Evolutionary conservation across 805 yeast genomes (phyloP).

Genomic region (Brettanomyces naardenensis): DNA sequence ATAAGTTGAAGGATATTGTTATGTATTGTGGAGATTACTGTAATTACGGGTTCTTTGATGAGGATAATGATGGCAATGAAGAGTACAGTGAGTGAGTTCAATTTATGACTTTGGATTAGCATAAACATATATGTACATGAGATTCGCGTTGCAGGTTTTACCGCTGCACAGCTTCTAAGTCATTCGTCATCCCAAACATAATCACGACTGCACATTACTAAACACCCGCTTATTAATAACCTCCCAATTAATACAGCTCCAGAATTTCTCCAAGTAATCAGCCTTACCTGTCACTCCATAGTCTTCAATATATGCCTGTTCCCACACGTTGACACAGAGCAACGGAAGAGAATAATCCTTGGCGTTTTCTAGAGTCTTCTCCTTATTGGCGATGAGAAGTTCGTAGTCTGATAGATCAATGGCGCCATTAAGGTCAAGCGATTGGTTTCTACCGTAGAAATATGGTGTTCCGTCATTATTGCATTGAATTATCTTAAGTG

Average conservation of each 20-base stretch:
- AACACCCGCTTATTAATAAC: slow-evolving; percentile 44
- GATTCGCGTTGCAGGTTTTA: too few species aligned
- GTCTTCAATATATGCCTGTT: slow-evolving; percentile 77
- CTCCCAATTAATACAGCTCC: slow-evolving; percentile 82
- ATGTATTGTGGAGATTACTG: slow-evolving; percentile 23
- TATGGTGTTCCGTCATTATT: slow-evolving; percentile 78
- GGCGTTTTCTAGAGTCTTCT: slow-evolving; percentile 22
- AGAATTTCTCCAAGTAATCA: slow-evolving; percentile 65
- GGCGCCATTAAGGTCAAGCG: slow-evolving; percentile 69
- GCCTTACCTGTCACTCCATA: slow-evolving; percentile 74
- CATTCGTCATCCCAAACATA: too few species aligned
- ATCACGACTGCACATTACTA: slow-evolving; percentile 1
- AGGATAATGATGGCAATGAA: slow-evolving; percentile 6
- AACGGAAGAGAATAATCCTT: slow-evolving; percentile 67
- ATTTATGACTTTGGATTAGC: too few species aligned
- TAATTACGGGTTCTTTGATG: slow-evolving; percentile 20
- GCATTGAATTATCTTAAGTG: slow-evolving; percentile 44
- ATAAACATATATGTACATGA: too few species aligned
- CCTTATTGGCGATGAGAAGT: slow-evolving; percentile 31
- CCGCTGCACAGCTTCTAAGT: too few species aligned
- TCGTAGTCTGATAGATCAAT: slow-evolving; percentile 48
- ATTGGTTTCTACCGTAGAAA: slow-evolving; percentile 59
- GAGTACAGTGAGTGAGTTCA: background rate
- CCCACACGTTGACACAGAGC: slow-evolving; percentile 80
- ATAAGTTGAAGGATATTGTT: slow-evolving; percentile 21